These are phyloP conservation scores for Zasmidium citrigriseum DNA, from an alignment of 2,329 filamentous ascomycete species.

Conservation along the genomic window DNA sequence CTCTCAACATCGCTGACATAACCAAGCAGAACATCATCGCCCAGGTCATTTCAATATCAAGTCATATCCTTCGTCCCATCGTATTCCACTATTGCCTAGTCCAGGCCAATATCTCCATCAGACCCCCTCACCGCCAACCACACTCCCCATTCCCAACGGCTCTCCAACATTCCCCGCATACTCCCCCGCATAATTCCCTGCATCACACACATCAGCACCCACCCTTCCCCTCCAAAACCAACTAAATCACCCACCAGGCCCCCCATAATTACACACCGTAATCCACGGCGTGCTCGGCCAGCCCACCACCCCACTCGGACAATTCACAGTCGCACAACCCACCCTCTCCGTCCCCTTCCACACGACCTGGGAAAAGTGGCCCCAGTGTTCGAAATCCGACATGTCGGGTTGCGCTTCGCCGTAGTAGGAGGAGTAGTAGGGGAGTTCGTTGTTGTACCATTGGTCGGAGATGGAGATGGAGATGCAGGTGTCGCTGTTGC, in stretches of 20 bases:
- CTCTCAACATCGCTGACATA: too few relatives aligned
- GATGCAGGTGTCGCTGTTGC: constrained; percentile 57
- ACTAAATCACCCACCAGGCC: constrained; percentile 70
- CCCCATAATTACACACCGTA: constrained; percentile 86
- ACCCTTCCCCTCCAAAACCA: not conserved
- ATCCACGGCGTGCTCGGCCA: constrained; percentile 55
- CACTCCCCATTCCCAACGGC: not conserved
- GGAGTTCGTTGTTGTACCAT: constrained; percentile 85
- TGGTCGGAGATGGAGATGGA: constrained; percentile 71
- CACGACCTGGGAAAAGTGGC: constrained; percentile 75
- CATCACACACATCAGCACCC: not conserved
- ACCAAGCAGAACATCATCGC: too few relatives aligned
- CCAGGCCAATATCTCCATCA: not conserved
- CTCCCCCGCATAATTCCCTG: not conserved
- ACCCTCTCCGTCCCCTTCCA: constrained; percentile 65
- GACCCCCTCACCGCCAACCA: not conserved
- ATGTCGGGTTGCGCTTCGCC: constrained; percentile 61
- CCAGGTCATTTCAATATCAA: not conserved
- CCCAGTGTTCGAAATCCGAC: constrained; percentile 64
- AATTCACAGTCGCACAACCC: constrained; percentile 63
- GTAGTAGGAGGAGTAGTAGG: constrained; percentile 57
- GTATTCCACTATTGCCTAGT: too few relatives aligned
- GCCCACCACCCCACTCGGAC: constrained; percentile 54
- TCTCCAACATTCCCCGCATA: not conserved
- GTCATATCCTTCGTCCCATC: too few relatives aligned